These are phyloP conservation scores for Limonium bicolor DNA, from an alignment of 148 eudicot species.

Conservation along the genomic window DNA sequence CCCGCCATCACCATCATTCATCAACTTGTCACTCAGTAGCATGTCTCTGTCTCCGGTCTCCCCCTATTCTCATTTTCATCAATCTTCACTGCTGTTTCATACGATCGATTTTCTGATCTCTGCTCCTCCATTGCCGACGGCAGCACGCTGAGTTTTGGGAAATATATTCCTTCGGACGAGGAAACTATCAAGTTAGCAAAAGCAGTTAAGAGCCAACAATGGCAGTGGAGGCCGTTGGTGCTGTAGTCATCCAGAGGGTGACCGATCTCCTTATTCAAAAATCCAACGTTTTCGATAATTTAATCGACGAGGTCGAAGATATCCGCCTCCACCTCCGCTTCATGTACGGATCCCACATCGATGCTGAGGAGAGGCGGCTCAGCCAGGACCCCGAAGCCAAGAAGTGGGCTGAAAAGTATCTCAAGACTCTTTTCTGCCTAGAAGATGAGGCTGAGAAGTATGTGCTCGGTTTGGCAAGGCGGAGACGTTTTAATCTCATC, in stretches of 20 bases:
- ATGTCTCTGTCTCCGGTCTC: no score
- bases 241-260: slow-evolving; percentile 10
- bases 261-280: slow-evolving; percentile 13
- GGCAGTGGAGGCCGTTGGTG: slow-evolving; percentile 19
- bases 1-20: no score
- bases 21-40: no score
- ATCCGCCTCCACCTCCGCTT: slow-evolving; percentile 9
- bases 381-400: not conserved
- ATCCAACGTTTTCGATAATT: slow-evolving; percentile 8
- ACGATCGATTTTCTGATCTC: no score
- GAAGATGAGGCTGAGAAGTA: slow-evolving; percentile 16
- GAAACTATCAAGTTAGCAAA: no score
- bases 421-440: slow-evolving; percentile 7
- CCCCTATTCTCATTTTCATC: no score
- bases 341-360: slow-evolving; percentile 11
- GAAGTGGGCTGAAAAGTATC: slow-evolving; percentile 2
- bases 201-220: no score
- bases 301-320: slow-evolving; percentile 9
- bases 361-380: slow-evolving; percentile 4
- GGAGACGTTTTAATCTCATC: slow-evolving; percentile 4
- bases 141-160: no score
- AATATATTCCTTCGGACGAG: no score
- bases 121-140: no score
- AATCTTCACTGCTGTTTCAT: no score
- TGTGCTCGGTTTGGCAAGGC: slow-evolving; percentile 9